These are phyloP conservation scores for Lachnellula arida DNA, from an alignment of 2,329 filamentous ascomycete species.

Conservation along the genomic window DNA sequence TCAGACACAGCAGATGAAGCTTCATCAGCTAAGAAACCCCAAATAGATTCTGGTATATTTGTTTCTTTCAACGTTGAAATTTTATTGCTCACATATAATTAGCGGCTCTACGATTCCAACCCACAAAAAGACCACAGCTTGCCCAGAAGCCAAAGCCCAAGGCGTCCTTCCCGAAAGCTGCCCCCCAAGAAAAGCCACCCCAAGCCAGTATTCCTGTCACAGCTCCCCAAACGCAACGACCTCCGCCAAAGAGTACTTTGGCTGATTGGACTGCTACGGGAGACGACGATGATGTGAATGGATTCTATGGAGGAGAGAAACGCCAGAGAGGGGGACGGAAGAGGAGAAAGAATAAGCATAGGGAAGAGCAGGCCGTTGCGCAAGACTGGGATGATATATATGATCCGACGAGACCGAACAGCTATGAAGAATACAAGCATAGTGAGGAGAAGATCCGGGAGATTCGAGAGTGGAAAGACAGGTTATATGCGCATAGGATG, in stretches of 20 bases:
- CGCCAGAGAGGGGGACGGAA: constrained; percentile 64
- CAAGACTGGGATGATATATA: constrained; percentile 90
- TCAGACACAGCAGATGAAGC: constrained; percentile 40
- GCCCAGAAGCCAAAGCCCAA: constrained; percentile 59
- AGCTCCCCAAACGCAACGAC: constrained; percentile 32
- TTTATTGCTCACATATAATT: constrained; percentile 43
- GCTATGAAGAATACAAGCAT: constrained; percentile 75
- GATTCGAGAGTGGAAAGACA: constrained; percentile 78
- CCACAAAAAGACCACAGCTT: constrained; percentile 72
- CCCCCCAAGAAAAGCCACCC: constrained; percentile 23
- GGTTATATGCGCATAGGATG: constrained; percentile 68
- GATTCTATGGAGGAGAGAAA: constrained; percentile 57
- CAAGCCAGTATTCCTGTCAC: constrained; percentile 28
- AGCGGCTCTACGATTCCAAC: constrained; percentile 78
- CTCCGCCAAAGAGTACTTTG: constrained; percentile 60
- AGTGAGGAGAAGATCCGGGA: constrained; percentile 81
- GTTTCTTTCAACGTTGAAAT: constrained; percentile 28
- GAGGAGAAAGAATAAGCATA: constrained; percentile 68
- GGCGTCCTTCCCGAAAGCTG: constrained; percentile 49
- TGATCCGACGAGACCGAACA: constrained; percentile 76
- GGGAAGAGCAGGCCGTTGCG: constrained; percentile 54
- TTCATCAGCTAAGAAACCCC: constrained; percentile 56
- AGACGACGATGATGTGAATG: constrained; percentile 73
- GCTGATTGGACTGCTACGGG: constrained; percentile 75
- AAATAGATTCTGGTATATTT: constrained; percentile 55